phyloP scores from a whole-genome alignment of 2,329 filamentous ascomycete genomes.

The Exophiala bonariae region DNA sequence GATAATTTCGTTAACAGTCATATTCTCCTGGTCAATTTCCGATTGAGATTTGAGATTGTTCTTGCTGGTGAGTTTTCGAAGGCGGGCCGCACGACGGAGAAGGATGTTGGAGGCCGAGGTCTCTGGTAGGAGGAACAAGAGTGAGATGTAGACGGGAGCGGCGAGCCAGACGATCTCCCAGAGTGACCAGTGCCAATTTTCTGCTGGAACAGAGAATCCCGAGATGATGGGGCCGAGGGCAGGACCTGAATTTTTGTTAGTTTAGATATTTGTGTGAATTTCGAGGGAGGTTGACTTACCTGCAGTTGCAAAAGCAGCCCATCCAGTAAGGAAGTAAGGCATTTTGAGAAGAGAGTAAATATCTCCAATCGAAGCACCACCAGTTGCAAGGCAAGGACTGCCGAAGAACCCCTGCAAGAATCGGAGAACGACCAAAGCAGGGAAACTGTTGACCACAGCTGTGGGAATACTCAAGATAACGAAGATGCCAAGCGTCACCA shows the following conservation, averaged over 20 bases:
- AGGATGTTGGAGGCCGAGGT: conserved; percentile 62
- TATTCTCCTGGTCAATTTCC: conserved; percentile 61
- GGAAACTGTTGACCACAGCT: conserved; percentile 61
- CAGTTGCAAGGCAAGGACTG: conserved; percentile 62
- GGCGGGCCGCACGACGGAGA: conserved; percentile 59
- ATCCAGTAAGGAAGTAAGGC: conserved; percentile 60
- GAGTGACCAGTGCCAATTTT: conserved; percentile 60
- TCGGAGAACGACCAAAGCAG: conserved; percentile 62
- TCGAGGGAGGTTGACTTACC: conserved; percentile 27
- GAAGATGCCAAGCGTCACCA: conserved; percentile 67
- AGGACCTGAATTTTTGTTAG: conserved; percentile 32
- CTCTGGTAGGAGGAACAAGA: conserved; percentile 66
- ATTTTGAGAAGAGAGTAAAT: conserved; percentile 36
- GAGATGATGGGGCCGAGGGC: conserved; percentile 63
- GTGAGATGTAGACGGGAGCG: conserved; percentile 56
- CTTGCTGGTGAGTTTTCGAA: conserved; percentile 61
- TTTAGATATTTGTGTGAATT: too few species aligned
- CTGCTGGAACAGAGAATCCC: conserved; percentile 59
- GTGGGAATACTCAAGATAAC: conserved; percentile 66
- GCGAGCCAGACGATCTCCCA: conserved; percentile 64
- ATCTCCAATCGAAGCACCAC: conserved; percentile 52
- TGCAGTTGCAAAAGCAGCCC: conserved; percentile 49
- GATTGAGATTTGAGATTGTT: conserved; percentile 59
- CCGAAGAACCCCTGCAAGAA: conserved; percentile 68
- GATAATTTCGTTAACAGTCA: conserved; percentile 46